These are phyloP conservation scores for Leucocoprinus leucothites DNA, from an alignment of 768 basidiomycete species.

Conservation along the genomic window DNA sequence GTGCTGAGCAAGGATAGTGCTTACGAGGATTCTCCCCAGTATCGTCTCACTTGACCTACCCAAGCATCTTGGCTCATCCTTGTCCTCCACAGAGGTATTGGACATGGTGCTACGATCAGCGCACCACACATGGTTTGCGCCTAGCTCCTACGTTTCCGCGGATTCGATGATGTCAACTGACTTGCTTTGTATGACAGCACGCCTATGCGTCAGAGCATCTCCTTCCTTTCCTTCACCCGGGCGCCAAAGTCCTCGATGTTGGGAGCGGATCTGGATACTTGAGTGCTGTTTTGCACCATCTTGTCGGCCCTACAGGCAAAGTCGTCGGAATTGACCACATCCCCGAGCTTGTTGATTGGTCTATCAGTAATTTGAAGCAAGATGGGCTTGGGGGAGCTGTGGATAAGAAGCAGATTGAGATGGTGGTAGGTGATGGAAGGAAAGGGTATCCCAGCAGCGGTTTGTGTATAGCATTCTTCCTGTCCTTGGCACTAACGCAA, in stretches of 20 bases:
- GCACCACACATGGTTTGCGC: conserved; percentile 90
- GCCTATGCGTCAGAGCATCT: conserved; percentile 83
- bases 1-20: conserved; percentile 49
- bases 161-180: neutral
- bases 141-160: neutral
- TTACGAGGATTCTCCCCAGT: conserved; percentile 81
- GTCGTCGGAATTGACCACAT: conserved; percentile 94
- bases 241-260: conserved; percentile 80
- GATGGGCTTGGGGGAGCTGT: conserved; percentile 62
- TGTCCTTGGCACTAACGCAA: neutral
- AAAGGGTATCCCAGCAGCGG: conserved; percentile 45
- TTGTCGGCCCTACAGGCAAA: conserved; percentile 54
- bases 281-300: conserved; percentile 74
- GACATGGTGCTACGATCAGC: conserved; percentile 88
- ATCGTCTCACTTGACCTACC: conserved; percentile 18
- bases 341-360: conserved; percentile 68
- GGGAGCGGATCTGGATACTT: conserved; percentile 90
- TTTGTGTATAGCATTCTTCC: conserved; percentile 15
- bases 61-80: neutral
- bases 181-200: conserved; percentile 45
- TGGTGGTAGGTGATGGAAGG: conserved; percentile 80
- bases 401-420: conserved; percentile 51
- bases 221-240: conserved; percentile 65
- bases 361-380: conserved; percentile 58
- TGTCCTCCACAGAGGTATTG: conserved; percentile 53